phyloP scores from a whole-genome alignment of 179 eudicot species.

The Heliamphora pulchella region DNA sequence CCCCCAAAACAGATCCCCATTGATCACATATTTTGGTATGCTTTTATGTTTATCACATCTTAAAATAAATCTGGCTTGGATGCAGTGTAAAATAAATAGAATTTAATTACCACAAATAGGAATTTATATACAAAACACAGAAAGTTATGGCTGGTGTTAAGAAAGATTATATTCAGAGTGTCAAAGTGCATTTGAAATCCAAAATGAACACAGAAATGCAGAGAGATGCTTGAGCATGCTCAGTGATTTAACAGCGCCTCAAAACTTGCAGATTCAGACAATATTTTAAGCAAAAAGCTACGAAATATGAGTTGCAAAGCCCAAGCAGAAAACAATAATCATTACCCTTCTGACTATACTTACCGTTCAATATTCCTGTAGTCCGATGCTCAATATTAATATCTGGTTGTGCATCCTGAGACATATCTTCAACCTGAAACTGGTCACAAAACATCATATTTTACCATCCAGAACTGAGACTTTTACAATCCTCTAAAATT shows the following conservation, averaged over 20 bases:
- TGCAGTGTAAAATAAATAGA: not conserved
- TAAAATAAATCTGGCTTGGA: not conserved
- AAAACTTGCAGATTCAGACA: not conserved
- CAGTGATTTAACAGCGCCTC: not conserved
- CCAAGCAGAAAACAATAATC: constrained; percentile 5
- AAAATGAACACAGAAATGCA: not conserved
- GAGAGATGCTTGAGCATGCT: not conserved
- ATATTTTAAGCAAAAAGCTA: not conserved
- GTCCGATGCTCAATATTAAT: constrained; percentile 9
- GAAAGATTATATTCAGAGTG: not conserved
- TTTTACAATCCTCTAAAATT: not conserved
- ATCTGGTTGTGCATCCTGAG: constrained; percentile 11
- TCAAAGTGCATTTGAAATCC: not conserved
- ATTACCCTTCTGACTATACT: constrained; percentile 23
- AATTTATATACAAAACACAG: not conserved
- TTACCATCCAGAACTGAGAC: not conserved
- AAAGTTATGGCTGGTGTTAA: not conserved
- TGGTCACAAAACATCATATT: not conserved
- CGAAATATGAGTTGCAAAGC: not conserved
- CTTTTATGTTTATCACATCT: not conserved
- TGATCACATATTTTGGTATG: not conserved
- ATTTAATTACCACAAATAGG: not conserved
- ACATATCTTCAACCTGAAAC: constrained; percentile 18
- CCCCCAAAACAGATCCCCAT: not conserved
- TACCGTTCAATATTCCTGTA: constrained; percentile 14